A percentile compares a stretch with the other conserved stretches of the same genome.
Evolutionary conservation across 2,329 filamentous ascomycete genomes (phyloP).

Genomic region (Sarocladiaceae sp.): DNA sequence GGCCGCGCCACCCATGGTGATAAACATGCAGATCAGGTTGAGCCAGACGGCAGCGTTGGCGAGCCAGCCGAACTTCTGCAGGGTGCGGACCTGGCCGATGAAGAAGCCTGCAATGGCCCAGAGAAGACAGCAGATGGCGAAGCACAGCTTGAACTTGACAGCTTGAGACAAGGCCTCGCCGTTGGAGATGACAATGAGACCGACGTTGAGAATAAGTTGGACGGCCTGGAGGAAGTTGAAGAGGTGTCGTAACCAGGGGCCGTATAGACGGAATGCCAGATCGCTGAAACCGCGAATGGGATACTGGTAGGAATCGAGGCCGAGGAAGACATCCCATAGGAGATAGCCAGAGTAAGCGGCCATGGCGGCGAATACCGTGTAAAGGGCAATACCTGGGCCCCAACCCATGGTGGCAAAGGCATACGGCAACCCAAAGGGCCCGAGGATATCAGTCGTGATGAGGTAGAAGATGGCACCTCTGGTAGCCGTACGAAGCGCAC

Average conservation of each 20-base stretch:
- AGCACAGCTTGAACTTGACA: slow-evolving; percentile 43
- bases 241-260: slow-evolving; percentile 34
- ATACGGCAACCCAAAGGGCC: slow-evolving; percentile 32
- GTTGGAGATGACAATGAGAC: slow-evolving; percentile 44
- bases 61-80: slow-evolving; percentile 48
- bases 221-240: slow-evolving; percentile 43
- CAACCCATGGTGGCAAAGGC: slow-evolving; percentile 29
- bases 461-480: slow-evolving; percentile 41
- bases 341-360: slow-evolving; percentile 34
- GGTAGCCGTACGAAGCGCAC: slow-evolving; percentile 37
- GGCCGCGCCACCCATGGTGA: slow-evolving; percentile 47
- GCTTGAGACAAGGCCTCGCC: slow-evolving; percentile 50
- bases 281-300: slow-evolving; percentile 41
- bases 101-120: slow-evolving; percentile 44
- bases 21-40: slow-evolving; percentile 47
- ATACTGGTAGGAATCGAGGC: slow-evolving; percentile 39
- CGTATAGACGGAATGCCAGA: slow-evolving; percentile 41
- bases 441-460: slow-evolving; percentile 42
- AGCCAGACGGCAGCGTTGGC: slow-evolving; percentile 51
- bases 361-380: slow-evolving; percentile 35
- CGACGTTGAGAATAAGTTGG: slow-evolving; percentile 43
- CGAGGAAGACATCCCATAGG: slow-evolving; percentile 38
- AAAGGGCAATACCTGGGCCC: slow-evolving; percentile 38
- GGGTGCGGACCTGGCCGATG: slow-evolving; percentile 48
- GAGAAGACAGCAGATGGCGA: slow-evolving; percentile 43